Evolutionary conservation across 345 rosid genomes (phyloP).

Genomic region (Leavenworthia alabamica): DNA sequence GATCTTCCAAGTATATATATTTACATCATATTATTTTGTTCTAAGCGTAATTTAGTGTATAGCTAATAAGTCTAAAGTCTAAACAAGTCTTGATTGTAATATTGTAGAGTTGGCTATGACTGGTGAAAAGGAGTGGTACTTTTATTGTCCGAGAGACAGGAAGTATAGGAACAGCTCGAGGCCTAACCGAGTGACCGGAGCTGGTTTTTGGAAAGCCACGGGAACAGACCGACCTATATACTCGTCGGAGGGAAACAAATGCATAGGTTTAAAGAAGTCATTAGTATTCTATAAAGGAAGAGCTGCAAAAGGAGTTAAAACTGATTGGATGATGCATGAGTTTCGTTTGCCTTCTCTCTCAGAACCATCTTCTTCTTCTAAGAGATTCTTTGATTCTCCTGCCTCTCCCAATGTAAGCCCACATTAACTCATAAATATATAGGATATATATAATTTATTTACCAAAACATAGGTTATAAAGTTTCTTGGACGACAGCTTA

Average conservation of each 20-base stretch:
- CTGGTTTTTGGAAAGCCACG: constrained; percentile 94
- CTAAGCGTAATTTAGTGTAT: too few species aligned
- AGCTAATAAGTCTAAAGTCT: too few species aligned
- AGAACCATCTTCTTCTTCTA: constrained; percentile 35
- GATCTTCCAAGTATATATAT: constrained; percentile 71
- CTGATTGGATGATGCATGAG: constrained; percentile 99
- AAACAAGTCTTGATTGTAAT: background rate
- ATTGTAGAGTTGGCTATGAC: constrained; percentile 54
- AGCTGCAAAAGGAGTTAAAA: constrained; percentile 86
- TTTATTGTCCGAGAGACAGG: constrained; percentile 82
- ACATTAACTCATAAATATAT: background rate
- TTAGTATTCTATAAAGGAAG: constrained; percentile 84
- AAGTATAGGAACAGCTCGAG: constrained; percentile 84
- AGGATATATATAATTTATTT: background rate
- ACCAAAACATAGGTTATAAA: background rate
- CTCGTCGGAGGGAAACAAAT: constrained; percentile 62
- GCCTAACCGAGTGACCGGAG: constrained; percentile 81
- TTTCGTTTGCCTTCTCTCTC: constrained; percentile 73
- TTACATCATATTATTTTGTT: too few species aligned
- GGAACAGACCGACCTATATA: constrained; percentile 91
- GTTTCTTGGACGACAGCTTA: background rate
- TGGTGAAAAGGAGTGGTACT: constrained; percentile 90
- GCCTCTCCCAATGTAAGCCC: constrained; percentile 56
- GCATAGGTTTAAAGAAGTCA: constrained; percentile 89
- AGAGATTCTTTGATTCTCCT: constrained; percentile 43